Conservation (phyloP, 2,329 filamentous ascomycete genomes). For the Colletotrichum ledebouriae region DNA sequence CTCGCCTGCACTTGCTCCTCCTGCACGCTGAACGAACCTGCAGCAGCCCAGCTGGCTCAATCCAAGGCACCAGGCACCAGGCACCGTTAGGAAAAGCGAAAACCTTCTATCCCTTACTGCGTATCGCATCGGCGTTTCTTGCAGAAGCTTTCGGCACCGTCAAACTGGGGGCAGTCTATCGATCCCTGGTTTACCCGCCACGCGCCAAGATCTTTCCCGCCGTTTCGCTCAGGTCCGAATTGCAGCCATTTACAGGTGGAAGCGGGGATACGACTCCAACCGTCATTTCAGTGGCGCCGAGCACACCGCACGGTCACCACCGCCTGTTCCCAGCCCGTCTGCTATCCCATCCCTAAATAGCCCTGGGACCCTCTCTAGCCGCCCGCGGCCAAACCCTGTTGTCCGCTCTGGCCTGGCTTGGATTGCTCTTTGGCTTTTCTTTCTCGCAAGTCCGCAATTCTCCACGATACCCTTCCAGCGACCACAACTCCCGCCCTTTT, state of each 20-base stretch:
- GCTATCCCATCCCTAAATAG: slow-evolving; percentile 42
- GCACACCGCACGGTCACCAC: slow-evolving; percentile 40
- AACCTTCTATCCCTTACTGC: slow-evolving; percentile 22
- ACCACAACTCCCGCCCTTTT: no score
- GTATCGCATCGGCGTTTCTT: slow-evolving; percentile 38
- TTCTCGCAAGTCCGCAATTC: slow-evolving; percentile 35
- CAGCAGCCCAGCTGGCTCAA: slow-evolving; percentile 8
- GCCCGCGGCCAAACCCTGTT: slow-evolving; percentile 25
- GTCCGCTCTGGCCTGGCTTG: slow-evolving; percentile 17
- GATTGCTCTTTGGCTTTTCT: slow-evolving; percentile 38
- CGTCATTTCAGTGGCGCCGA: slow-evolving; percentile 43
- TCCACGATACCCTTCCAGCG: slow-evolving; percentile 34
- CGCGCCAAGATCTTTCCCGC: slow-evolving; percentile 38
- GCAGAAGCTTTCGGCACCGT: slow-evolving; percentile 40
- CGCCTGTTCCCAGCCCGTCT: slow-evolving; percentile 24
- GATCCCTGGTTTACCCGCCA: slow-evolving; percentile 42
- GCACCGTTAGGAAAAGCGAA: slow-evolving; percentile 16
- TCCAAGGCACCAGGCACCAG: slow-evolving; percentile 18
- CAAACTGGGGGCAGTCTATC: slow-evolving; percentile 36
- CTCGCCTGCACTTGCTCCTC: slow-evolving; percentile 14
- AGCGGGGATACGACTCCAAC: slow-evolving; percentile 44
- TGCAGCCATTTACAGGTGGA: slow-evolving; percentile 38
- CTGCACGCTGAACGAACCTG: slow-evolving; percentile 13
- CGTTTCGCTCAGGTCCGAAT: slow-evolving; percentile 37
- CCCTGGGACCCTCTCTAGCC: slow-evolving; percentile 43